These are phyloP conservation scores for Setaria italica DNA, from an alignment of 202 grass and related monocot genomes.

Conservation along the genomic window DNA sequence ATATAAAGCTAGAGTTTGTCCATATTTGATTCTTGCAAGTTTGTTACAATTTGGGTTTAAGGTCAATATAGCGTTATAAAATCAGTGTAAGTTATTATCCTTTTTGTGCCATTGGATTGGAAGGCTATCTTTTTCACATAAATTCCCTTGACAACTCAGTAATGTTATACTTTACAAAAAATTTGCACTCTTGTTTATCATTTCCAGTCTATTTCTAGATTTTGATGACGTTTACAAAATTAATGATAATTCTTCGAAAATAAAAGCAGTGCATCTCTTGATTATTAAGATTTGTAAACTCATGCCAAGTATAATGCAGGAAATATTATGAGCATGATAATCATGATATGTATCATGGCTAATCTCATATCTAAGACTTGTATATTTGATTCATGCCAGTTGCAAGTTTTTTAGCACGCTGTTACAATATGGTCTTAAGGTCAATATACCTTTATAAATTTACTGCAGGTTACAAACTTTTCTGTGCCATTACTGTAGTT, in stretches of 20 bases:
- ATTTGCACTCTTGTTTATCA: not conserved
- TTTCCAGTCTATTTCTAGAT: not conserved
- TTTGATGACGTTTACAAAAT: not conserved
- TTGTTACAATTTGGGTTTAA: not conserved
- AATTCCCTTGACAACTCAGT: not conserved
- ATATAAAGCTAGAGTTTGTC: not conserved
- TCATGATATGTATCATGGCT: not conserved
- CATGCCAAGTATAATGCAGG: not conserved
- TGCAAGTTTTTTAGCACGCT: not conserved
- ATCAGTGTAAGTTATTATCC: not conserved
- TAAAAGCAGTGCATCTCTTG: not conserved
- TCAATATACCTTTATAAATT: constrained; percentile 8
- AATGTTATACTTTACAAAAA: not conserved
- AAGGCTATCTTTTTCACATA: constrained; percentile 2
- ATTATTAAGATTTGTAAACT: constrained; percentile 23
- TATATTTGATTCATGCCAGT: not conserved
- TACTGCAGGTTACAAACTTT: not conserved
- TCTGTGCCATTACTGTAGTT: not conserved
- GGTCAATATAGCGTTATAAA: not conserved
- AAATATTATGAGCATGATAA: not conserved
- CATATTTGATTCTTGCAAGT: not conserved
- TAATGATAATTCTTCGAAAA: not conserved
- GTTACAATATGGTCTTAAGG: not conserved
- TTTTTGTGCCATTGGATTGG: not conserved
- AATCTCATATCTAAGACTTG: not conserved